Base-by-base conservation (phyloP, 2,329 filamentous ascomycete genomes). In the Trichophyton mentagrophytes region DNA sequence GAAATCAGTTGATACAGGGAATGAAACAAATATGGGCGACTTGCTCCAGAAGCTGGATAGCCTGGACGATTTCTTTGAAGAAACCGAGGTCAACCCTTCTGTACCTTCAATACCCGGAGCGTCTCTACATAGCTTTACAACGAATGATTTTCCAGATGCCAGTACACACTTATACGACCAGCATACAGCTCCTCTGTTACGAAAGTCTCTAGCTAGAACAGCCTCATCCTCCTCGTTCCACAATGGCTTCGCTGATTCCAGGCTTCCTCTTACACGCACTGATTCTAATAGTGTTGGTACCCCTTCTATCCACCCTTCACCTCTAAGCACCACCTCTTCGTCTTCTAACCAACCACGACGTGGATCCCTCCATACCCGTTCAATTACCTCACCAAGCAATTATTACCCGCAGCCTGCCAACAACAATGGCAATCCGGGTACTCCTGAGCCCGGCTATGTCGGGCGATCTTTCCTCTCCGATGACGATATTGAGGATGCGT, bases 91-190 rank as follows among this genome's bases (percentile, higher is more conserved):
- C 33, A 82, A 81, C 58, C 83, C 87, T 61, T 80, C 85, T 0
- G 60, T 75, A 6, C 70, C 70, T 27, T 65, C 70, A 2, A 70
- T 72, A 13, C 67, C 73, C 9, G 72, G 72, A 49, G 66, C 71
- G 8, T 70, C 71, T 62, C 64, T 76, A 57, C 71, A 71, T 55
- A 70, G 71, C 42, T 87, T 85, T 64, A 79, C 83, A 0, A 13
- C 61, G 20, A 81, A 82, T 0, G 84, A 85, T 63, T 80, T 80
- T 8, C 85, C 85, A 58, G 87, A 93, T 65, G 85, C 85, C 0
- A 87, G 85, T 9, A 89, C 91, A 22, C 85, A 89, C 69, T 76
- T 96, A 0, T 96, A 97, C 72, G 91, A 96, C 68, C 90, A 96
- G 71, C 89, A 95, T 70, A 95, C 93, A 5, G 79, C 93, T 9